phyloP scores from a whole-genome alignment of 208 protist species.

The Trypanosoma conorhini region DNA sequence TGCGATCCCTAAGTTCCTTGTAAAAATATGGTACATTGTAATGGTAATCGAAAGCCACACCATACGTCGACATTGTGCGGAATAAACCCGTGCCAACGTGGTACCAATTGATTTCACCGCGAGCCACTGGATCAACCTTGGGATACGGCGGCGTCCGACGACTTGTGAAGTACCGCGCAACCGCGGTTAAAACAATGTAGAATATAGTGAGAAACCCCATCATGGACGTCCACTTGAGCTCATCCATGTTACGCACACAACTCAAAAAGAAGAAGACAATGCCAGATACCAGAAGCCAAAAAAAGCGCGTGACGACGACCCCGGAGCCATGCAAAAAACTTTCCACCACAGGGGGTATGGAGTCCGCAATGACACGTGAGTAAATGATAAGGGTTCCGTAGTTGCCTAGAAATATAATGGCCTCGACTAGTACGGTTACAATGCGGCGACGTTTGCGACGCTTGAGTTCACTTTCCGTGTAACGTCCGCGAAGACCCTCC shows the following conservation, averaged over 20 bases:
- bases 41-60: constrained; percentile 70
- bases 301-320: constrained; percentile 35
- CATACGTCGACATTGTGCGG: constrained; percentile 55
- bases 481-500: constrained; percentile 16
- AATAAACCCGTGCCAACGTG: constrained; percentile 36
- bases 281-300: constrained; percentile 60
- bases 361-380: constrained; percentile 64
- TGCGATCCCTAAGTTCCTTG: constrained; percentile 61
- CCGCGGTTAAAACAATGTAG: constrained; percentile 69
- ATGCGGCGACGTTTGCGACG: constrained; percentile 46
- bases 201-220: constrained; percentile 85
- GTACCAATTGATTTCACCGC: constrained; percentile 47
- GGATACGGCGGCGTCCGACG: constrained; percentile 33
- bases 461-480: constrained; percentile 36
- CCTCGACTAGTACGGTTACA: constrained; percentile 54
- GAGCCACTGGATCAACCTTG: constrained; percentile 36
- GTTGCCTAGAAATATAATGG: constrained; percentile 68
- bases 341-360: constrained; percentile 58
- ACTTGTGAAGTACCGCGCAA: constrained; percentile 60
- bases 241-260: constrained; percentile 77
- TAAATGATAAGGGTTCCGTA: constrained; percentile 75
- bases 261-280: constrained; percentile 72
- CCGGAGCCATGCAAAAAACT: constrained; percentile 32
- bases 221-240: constrained; percentile 83
- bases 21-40: constrained; percentile 84